These are phyloP conservation scores for Xylariaceae sp. DNA, from an alignment of 2,329 filamentous ascomycete species.

Conservation along the genomic window DNA sequence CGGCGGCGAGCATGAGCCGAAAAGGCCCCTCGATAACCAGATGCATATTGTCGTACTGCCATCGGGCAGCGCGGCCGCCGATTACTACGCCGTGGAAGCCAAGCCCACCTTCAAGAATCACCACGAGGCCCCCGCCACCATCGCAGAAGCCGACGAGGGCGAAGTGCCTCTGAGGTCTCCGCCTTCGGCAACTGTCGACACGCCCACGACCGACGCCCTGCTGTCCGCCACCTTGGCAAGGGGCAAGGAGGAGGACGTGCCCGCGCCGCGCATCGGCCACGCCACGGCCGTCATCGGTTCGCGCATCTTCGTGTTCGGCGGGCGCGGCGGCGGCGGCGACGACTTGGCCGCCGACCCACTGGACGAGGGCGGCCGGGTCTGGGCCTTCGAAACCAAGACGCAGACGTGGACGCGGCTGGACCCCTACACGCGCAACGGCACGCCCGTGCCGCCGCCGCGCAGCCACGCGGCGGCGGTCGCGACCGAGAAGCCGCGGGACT, in stretches of 20 bases:
- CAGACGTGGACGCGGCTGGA: constrained; percentile 57
- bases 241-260: constrained; percentile 41
- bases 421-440: constrained; percentile 36
- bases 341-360: constrained; percentile 62
- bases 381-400: constrained; percentile 64
- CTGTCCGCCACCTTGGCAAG: constrained; percentile 15
- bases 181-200: constrained; percentile 12
- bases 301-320: constrained; percentile 75
- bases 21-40: constrained; percentile 63
- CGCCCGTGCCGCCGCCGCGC: constrained; percentile 52
- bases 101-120: constrained; percentile 28
- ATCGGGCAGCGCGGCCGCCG: constrained; percentile 47
- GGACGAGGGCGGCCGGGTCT: constrained; percentile 66
- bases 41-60: constrained; percentile 60
- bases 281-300: constrained; percentile 60
- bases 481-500: constrained; percentile 48
- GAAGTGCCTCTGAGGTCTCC: constrained; percentile 33
- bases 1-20: constrained; percentile 62
- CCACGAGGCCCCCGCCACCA: constrained; percentile 6
- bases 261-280: constrained; percentile 64
- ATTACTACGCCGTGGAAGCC: constrained; percentile 52
- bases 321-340: constrained; percentile 52
- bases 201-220: constrained; percentile 3
- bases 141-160: constrained; percentile 25
- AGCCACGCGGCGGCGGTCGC: constrained; percentile 62